Base-by-base conservation (phyloP, 140 eudicot genomes). In the Flaveria floridana region DNA sequence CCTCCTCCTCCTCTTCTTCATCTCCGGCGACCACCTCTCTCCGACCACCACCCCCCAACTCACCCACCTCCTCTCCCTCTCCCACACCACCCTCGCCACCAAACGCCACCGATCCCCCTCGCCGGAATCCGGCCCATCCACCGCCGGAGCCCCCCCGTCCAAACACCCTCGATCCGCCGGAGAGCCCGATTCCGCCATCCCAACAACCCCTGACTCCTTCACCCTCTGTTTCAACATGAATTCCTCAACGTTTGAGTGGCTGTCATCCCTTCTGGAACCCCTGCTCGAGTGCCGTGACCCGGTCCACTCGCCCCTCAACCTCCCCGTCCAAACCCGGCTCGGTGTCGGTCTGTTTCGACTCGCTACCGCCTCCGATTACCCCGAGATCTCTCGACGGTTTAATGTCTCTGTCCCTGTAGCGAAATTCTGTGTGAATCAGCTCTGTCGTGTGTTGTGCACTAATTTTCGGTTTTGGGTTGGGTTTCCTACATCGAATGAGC, bases 201-300 rank as follows among this genome's bases (percentile, higher is more conserved):
- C 90, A 12, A 66, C 69, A 39, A 77, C 47, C 78, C 97, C 92
- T 0, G 87, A 86, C 62, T 76, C 87, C n/a, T 87, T 86, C 77
- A 85, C 72, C 30, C 64, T 73, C 0, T 75, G 69, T 64, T 92
- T 92, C 68, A 84, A 73, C 13, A 87, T 92, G 96, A 80, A 59
- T 1, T 73, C 90, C 14, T 84, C 92, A 0, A 87, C 96, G 4
- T 92, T 92, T 73, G 88, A 89, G 82, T 92, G 95, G 95, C 92
- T 92, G 1, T 79, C 87, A 6, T 68, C 88, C 10, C 85, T 92
- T 7, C 90, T 21, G n/a, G 98, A 92, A 56, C 96, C 96, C 26
- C 55, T 92, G 19, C 92, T 92, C 69, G 96, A 92, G 67, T 92
- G 98, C 57, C 93, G 95, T 30, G 98, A 92, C 87, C 96, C 96